Conservation (phyloP, 169 alveolate species). For the Pseudocohnilembus persalinus region DNA sequence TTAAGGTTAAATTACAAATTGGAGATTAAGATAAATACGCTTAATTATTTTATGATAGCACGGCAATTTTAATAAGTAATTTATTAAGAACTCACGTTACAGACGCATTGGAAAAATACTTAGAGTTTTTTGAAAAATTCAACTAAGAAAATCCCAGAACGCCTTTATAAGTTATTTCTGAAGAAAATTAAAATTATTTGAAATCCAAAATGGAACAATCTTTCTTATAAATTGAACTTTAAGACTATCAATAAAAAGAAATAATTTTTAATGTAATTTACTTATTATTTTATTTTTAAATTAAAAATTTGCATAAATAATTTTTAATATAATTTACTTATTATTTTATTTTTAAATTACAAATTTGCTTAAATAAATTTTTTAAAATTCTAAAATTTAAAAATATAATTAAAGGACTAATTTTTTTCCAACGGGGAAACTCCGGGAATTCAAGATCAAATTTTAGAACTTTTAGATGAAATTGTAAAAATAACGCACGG, state of each 20-base stretch:
- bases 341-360: slow-evolving; percentile 49
- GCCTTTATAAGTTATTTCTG: slow-evolving; percentile 54
- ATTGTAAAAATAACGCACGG: slow-evolving; percentile 60
- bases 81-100: slow-evolving; percentile 64
- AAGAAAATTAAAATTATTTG: slow-evolving; percentile 49
- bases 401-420: no score
- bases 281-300: slow-evolving; percentile 42
- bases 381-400: no score
- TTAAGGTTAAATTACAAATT: background rate
- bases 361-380: slow-evolving; percentile 50
- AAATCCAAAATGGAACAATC: slow-evolving; percentile 62
- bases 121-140: slow-evolving; percentile 67
- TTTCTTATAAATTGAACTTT: slow-evolving; percentile 59
- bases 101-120: slow-evolving; percentile 58
- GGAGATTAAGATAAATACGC: slow-evolving; percentile 38
- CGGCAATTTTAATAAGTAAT: slow-evolving; percentile 74
- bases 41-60: slow-evolving; percentile 72
- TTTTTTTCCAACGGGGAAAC: no score
- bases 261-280: slow-evolving; percentile 47
- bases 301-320: slow-evolving; percentile 48
- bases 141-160: slow-evolving; percentile 43
- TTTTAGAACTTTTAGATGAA: slow-evolving; percentile 51
- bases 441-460: slow-evolving; percentile 49
- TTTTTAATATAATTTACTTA: slow-evolving; percentile 45
- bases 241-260: slow-evolving; percentile 48